Conservation (phyloP, 1,284 basidiomycete species). For the Austropuccinia psidii region DNA sequence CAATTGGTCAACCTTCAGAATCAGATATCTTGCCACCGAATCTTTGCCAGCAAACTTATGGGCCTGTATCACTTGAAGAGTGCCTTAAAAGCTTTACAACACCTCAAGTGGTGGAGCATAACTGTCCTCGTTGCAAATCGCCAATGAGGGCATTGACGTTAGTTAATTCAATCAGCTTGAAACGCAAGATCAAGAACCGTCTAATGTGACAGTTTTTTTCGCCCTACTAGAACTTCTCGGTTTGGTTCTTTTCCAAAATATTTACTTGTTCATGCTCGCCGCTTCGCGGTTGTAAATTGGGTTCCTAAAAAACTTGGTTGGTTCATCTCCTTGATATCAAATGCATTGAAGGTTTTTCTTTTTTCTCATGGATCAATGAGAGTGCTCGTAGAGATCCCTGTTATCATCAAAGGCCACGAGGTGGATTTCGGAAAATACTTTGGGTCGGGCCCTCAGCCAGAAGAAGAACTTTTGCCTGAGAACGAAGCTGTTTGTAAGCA, state of each 20-base stretch:
- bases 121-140: slow-evolving; percentile 55
- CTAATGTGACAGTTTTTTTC: slow-evolving; percentile 55
- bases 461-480: slow-evolving; percentile 67
- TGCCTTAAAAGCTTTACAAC: slow-evolving; percentile 65
- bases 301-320: slow-evolving; percentile 85
- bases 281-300: slow-evolving; percentile 95
- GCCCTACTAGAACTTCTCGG: slow-evolving; percentile 56
- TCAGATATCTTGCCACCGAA: slow-evolving; percentile 51
- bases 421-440: slow-evolving; percentile 64
- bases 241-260: slow-evolving; percentile 84
- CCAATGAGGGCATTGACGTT: slow-evolving; percentile 23
- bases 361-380: neutral
- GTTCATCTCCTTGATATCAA: slow-evolving; percentile 41
- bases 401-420: slow-evolving; percentile 62
- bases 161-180: slow-evolving; percentile 3
- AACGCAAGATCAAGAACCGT: no score
- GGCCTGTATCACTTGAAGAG: slow-evolving; percentile 60
- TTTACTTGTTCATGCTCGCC: slow-evolving; percentile 81
- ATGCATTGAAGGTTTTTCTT: neutral
- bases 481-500: slow-evolving; percentile 49
- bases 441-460: slow-evolving; percentile 64
- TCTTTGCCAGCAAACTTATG: slow-evolving; percentile 62
- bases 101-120: slow-evolving; percentile 61
- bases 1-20: slow-evolving; percentile 45
- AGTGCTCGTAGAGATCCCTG: slow-evolving; percentile 63